phyloP scores from a whole-genome alignment of 495 filamentous ascomycete species.

The Xeromyces bisporus region DNA sequence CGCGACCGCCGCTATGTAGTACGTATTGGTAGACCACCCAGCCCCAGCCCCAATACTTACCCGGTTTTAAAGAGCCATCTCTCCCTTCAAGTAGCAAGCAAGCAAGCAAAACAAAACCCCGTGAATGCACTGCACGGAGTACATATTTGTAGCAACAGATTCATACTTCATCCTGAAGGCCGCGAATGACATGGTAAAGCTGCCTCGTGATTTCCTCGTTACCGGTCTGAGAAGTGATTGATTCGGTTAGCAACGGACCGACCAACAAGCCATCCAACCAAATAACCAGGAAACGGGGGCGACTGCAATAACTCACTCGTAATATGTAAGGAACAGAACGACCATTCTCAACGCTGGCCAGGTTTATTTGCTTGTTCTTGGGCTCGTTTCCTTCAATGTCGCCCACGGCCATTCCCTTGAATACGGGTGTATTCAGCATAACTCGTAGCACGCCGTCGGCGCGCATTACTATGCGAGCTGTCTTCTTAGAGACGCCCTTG shows the following conservation, averaged over 20 bases:
- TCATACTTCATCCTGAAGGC: conserved; percentile 17
- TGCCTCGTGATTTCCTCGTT: conserved; percentile 23
- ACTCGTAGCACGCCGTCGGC: conserved; percentile 73
- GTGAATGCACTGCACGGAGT: too few species aligned
- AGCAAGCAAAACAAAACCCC: too few species aligned
- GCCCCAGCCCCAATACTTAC: too few species aligned
- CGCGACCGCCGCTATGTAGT: too few species aligned
- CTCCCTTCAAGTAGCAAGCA: too few species aligned
- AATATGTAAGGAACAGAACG: conserved; percentile 45
- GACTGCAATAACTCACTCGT: conserved; percentile 38
- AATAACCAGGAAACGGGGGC: conserved; percentile 1
- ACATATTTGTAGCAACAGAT: too few species aligned
- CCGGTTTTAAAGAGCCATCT: too few species aligned
- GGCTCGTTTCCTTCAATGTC: conserved; percentile 35
- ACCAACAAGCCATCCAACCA: too few species aligned
- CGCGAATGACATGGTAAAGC: conserved; percentile 21
- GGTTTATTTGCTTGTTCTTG: conserved; percentile 36
- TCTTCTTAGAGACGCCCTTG: conserved; percentile 27
- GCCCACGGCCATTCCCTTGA: conserved; percentile 55
- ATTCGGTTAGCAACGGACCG: too few species aligned
- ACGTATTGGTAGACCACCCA: too few species aligned
- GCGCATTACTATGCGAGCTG: conserved; percentile 66
- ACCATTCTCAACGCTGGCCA: conserved; percentile 44
- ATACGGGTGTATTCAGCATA: conserved; percentile 66
- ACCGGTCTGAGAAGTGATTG: conserved; percentile 20